phyloP scores from a whole-genome alignment of 2,329 filamentous ascomycete genomes.

The Zasmidium angulare region DNA sequence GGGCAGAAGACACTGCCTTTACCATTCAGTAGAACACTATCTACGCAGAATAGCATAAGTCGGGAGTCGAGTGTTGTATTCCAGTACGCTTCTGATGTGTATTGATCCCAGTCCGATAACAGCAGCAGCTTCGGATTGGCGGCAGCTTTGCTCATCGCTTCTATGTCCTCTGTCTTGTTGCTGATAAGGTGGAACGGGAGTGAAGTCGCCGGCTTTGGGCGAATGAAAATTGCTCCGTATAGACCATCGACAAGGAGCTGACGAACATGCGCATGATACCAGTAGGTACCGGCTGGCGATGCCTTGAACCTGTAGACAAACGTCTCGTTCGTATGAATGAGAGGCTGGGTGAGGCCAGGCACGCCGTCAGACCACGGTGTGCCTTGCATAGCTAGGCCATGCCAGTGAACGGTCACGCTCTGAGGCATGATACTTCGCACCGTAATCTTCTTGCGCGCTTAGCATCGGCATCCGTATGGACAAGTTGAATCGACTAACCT shows the following conservation, averaged over 20 bases:
- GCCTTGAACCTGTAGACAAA: constrained; percentile 19
- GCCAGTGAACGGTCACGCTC: constrained; percentile 21
- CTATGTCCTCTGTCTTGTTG: neutral
- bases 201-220: neutral
- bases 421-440: neutral
- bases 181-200: constrained; percentile 8
- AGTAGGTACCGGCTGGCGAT: constrained; percentile 16
- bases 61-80: no score
- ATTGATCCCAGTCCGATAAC: neutral
- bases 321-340: constrained; percentile 17
- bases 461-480: no score
- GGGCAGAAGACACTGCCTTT: no score
- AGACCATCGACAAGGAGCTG: constrained; percentile 16
- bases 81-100: no score
- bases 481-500: no score
- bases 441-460: no score
- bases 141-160: neutral
- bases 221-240: constrained; percentile 17
- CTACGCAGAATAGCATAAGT: no score
- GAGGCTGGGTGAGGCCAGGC: constrained; percentile 20
- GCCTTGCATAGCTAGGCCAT: constrained; percentile 18
- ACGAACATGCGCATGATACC: constrained; percentile 18
- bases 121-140: neutral
- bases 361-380: constrained; percentile 26
- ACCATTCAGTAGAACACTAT: no score